Evolutionary conservation across 306 rosid genomes (phyloP), one percentile per base, ranked within the genome.

Genomic region (Trichosanthes truncata): DNA sequence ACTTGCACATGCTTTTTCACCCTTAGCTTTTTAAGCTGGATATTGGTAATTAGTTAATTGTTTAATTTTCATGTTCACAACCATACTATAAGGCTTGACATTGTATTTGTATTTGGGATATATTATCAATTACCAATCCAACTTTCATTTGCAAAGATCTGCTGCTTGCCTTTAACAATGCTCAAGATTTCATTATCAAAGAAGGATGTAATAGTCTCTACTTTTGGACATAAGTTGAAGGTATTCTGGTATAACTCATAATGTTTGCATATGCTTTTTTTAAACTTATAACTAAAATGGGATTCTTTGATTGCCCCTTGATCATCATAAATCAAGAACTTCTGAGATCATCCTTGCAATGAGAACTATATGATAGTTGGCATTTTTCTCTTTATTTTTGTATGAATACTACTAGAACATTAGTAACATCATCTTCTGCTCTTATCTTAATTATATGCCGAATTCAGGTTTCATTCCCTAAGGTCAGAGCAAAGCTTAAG

Each of bases 381-480:
- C 46, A 68, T 68, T 68, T 21, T 21, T 12, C 21, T 23, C 35
- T 41, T 23, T 43, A 69, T 41, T 69, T 69, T 41, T 21, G 53
- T 41, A 69, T 12, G 17, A 38, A 69, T 46, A 43, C 38, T 71
- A 2, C 21, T 45, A 25, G 77, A 45, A 71, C 6, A 45, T 23
- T 12, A 6, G 36, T 21, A 13, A 23, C 21, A 25, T 45, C 77
- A n/a, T 11, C 31, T 48, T 71, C 36, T 71, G 56, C 14, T 71
- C n/a, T 4, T 71, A 40, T 38, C 21, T 43, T 46, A 55, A 40
- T 14, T 60, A 68, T 66, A 59, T 81, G 62, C 43, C 43, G 40
- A 74, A 80, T 80, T 81, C 92, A 94, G 98, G 86, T 94, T 84
- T 85, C 97, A 7, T 89, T 94, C 77, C 85, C 96, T 35, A 92